phyloP scores from a whole-genome alignment of 805 yeast genomes.

The Metschnikowia rubicola region DNA sequence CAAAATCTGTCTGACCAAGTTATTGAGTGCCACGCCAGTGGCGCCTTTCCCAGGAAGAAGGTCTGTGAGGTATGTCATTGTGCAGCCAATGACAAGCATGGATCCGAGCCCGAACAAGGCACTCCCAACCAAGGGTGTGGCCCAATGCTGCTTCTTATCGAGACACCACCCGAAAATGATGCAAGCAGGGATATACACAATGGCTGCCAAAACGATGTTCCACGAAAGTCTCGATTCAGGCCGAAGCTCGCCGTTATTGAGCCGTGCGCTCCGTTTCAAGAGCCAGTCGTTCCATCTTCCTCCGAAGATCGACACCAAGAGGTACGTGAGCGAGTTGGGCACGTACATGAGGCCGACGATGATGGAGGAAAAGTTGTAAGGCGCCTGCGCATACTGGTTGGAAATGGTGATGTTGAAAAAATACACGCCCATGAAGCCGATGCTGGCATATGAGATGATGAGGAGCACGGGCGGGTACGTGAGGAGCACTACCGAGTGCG shows the following conservation, averaged over 20 bases:
- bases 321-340: constrained; percentile 77
- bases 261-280: constrained; percentile 47
- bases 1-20: constrained; percentile 64
- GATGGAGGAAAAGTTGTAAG: constrained; percentile 66
- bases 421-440: constrained; percentile 69
- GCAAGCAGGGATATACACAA: constrained; percentile 59
- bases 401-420: constrained; percentile 74
- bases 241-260: constrained; percentile 59
- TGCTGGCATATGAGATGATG: constrained; percentile 62
- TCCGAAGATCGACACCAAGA: constrained; percentile 73
- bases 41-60: constrained; percentile 86
- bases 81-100: constrained; percentile 79
- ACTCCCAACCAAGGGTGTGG: constrained; percentile 75
- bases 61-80: constrained; percentile 78
- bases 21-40: constrained; percentile 82
- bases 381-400: constrained; percentile 54
- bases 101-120: constrained; percentile 79
- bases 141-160: constrained; percentile 65
- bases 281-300: constrained; percentile 76
- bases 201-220: constrained; percentile 65
- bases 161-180: constrained; percentile 83
- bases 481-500: constrained; percentile 57
- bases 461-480: constrained; percentile 71
- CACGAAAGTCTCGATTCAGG: constrained; percentile 81
- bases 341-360: constrained; percentile 73